These are phyloP conservation scores for Phytophthora hibernalis DNA, from an alignment of 352 stramenopile genomes.

Conservation along the genomic window DNA sequence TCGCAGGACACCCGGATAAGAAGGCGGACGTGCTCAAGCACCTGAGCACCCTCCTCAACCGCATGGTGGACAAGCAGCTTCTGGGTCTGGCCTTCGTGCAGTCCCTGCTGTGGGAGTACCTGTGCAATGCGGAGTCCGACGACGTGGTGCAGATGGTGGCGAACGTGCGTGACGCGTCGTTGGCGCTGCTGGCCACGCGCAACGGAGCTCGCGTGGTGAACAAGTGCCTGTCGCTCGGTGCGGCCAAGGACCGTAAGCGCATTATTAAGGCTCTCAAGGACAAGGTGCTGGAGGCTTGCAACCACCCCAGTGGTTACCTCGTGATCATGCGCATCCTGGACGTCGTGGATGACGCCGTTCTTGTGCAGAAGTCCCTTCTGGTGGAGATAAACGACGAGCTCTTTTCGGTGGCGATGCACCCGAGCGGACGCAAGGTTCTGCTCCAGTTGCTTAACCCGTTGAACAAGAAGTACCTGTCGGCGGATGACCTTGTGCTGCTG, in stretches of 20 bases:
- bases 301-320: conserved; percentile 92
- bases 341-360: conserved; percentile 91
- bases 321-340: conserved; percentile 91
- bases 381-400: conserved; percentile 82
- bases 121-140: conserved; percentile 78
- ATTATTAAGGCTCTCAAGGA: conserved; percentile 93
- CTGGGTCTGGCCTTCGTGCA: conserved; percentile 90
- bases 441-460: conserved; percentile 81
- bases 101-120: conserved; percentile 91
- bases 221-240: conserved; percentile 83
- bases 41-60: conserved; percentile 73
- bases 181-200: conserved; percentile 87
- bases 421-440: conserved; percentile 80
- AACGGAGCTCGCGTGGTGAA: conserved; percentile 89
- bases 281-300: conserved; percentile 89
- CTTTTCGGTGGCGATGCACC: conserved; percentile 73
- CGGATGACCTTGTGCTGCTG: conserved; percentile 79
- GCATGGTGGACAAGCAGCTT: conserved; percentile 92
- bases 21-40: conserved; percentile 80
- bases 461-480: conserved; percentile 86
- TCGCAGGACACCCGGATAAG: conserved; percentile 71
- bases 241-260: conserved; percentile 91
- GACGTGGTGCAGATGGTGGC: conserved; percentile 88
- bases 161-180: conserved; percentile 85
- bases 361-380: conserved; percentile 91